Evolutionary conservation across 192 early-diverging fungal species (phyloP), one percentile per base, ranked within the genome.

Genomic region (Powellomyces hirtus): DNA sequence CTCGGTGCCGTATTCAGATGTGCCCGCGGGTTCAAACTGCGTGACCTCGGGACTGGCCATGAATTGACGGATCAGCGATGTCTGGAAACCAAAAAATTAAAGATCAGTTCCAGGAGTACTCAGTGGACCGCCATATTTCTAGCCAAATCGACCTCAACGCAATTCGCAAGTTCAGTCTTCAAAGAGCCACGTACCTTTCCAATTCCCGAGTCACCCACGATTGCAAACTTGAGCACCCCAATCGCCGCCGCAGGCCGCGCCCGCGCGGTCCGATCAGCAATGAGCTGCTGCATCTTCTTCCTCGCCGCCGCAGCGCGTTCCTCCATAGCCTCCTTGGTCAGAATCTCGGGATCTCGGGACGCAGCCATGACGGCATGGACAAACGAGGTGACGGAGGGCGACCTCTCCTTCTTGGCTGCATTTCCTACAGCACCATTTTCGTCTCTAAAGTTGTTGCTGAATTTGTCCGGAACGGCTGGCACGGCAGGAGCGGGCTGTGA

Each of bases 141-240:
- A n/a, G n/a, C n/a, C n/a, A n/a, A n/a, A n/a, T n/a, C n/a, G n/a
- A n/a, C n/a, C n/a, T n/a, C n/a, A n/a, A n/a, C n/a, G n/a, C n/a
- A n/a, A n/a, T n/a, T n/a, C 14, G 36, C 50, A 18, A 70, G 22
- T 31, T 64, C 44, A 1, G 61, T 24, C 26, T n/a, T n/a, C n/a
- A n/a, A n/a, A n/a, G n/a, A n/a, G n/a, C n/a, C n/a, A 37, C 45
- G 4, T 42, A 79, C 77, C 77, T 81, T 81, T 68, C 80, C 80
- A 35, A 81, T 81, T 29, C 77, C 77, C 26, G 65, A 62, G 44
- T 81, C 80, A 2, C 80, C 80, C 26, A 70, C 77, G 13, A 81
- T 58, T 33, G 66, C 50, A 22, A 81, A 59, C 42, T 70, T 76
- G 2, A 81, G 30, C 8, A 36, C 37, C 6, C 80, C 80, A 58